A percentile compares a stretch with the other conserved stretches of the same genome.
phyloP scores from a whole-genome alignment of 768 basidiomycete species.

The Lactarius quietus region DNA sequence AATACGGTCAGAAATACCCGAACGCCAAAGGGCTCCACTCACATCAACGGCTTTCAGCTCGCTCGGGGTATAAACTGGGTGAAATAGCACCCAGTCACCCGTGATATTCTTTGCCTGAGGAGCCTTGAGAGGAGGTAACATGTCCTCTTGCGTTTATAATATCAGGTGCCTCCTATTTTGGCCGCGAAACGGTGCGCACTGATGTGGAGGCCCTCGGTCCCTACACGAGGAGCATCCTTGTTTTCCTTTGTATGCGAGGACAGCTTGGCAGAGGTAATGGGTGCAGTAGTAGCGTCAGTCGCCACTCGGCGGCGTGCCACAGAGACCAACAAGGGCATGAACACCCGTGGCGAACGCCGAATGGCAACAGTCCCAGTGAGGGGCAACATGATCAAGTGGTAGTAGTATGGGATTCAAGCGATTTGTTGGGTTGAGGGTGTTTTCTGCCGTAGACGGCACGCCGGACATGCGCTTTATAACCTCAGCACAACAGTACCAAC shows the following conservation, averaged over 20 bases:
- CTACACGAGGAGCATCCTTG: not conserved
- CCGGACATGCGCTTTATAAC: not conserved
- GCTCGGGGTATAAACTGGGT: conserved; percentile 81
- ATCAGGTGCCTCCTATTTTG: no score
- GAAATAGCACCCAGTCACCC: conserved; percentile 90
- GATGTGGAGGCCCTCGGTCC: conserved; percentile 14
- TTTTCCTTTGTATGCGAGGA: conserved; percentile 4
- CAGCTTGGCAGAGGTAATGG: not conserved
- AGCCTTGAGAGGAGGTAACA: conserved; percentile 23
- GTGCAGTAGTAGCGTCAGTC: not conserved
- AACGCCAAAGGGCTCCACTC: conserved; percentile 13
- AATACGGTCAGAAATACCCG: conserved; percentile 10
- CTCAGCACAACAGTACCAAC: not conserved
- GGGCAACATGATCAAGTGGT: not conserved
- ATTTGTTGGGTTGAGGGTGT: not conserved
- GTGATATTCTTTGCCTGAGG: conserved; percentile 25
- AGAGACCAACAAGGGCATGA: not conserved
- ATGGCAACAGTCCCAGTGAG: not conserved
- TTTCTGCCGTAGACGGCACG: not conserved
- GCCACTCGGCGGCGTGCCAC: conserved; percentile 2
- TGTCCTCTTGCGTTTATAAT: conserved; percentile 13
- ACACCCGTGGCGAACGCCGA: not conserved
- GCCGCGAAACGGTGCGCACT: not conserved
- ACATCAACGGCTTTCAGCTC: conserved; percentile 75
- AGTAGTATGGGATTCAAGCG: not conserved